Conservation (phyloP, 129 eudicot genomes). For the Rutidosis leptorrhynchoides region DNA sequence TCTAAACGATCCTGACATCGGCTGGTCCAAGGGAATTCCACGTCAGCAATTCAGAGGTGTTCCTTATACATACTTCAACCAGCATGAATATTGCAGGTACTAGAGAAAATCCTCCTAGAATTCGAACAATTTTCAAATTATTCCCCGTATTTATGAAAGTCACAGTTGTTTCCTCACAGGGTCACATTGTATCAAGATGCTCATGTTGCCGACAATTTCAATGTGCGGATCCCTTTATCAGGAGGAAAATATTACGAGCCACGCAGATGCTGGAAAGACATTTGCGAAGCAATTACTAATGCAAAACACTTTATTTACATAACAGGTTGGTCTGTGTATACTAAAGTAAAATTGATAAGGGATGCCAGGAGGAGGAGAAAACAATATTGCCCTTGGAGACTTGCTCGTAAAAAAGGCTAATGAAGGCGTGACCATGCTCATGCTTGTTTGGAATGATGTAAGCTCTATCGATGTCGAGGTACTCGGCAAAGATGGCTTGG, state of each 20-base stretch:
- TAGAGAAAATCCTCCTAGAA: too few species aligned
- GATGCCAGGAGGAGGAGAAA: slow-evolving; percentile 67
- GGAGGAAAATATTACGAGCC: slow-evolving; percentile 62
- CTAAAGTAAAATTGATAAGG: slow-evolving; percentile 58
- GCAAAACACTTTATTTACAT: slow-evolving; percentile 66
- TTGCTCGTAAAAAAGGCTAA: slow-evolving; percentile 60
- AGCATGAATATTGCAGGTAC: too few species aligned
- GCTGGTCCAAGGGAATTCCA: too few species aligned
- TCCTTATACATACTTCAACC: too few species aligned
- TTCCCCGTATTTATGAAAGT: too few species aligned
- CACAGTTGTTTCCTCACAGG: too few species aligned
- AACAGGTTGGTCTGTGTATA: slow-evolving; percentile 75
- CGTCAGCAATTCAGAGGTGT: too few species aligned
- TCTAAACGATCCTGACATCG: too few species aligned
- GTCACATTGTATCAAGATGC: slow-evolving; percentile 70
- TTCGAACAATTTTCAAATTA: too few species aligned
- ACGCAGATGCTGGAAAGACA: slow-evolving; percentile 66
- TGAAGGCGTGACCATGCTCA: slow-evolving; percentile 64
- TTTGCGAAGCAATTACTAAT: slow-evolving; percentile 60
- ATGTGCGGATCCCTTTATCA: slow-evolving; percentile 55
- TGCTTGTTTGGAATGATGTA: slow-evolving; percentile 70
- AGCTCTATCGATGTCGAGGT: slow-evolving; percentile 58
- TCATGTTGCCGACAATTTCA: slow-evolving; percentile 56
- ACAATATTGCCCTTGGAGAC: slow-evolving; percentile 61
- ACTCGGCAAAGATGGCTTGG: slow-evolving; percentile 56